Evolutionary conservation across 257 asterid genomes (phyloP).

Genomic region (Dorcoceras hygrometricum): DNA sequence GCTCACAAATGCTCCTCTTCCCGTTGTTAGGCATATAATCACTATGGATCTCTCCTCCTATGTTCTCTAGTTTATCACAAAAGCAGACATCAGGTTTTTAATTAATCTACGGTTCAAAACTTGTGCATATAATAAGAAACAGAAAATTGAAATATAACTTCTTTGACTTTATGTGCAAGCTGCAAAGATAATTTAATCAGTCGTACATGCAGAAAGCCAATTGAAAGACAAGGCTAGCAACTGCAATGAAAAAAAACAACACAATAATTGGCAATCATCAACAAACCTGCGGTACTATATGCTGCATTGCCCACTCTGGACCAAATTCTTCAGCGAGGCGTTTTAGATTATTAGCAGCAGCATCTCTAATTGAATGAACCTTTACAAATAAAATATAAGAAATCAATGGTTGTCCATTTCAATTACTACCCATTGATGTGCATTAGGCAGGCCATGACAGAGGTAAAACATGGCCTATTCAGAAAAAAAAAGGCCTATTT

Average conservation of each 20-base stretch:
- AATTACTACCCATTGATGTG: not conserved
- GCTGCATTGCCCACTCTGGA: constrained; percentile 96
- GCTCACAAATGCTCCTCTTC: not conserved
- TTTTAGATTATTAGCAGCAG: constrained; percentile 75
- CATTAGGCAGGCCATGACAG: constrained; percentile 3
- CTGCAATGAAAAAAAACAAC: not conserved
- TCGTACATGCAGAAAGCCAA: not conserved
- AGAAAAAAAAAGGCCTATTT: no score
- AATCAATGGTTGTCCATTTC: not conserved
- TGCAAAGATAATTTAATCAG: not conserved
- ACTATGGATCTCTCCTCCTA: not conserved
- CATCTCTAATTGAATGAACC: constrained; percentile 85
- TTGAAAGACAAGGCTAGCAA: not conserved
- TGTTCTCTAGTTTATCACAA: not conserved
- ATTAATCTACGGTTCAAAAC: constrained; percentile 3
- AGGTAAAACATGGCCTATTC: not conserved
- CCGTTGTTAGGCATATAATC: not conserved
- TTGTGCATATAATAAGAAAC: not conserved
- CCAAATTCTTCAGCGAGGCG: constrained; percentile 91
- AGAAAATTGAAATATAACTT: not conserved
- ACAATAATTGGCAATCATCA: not conserved
- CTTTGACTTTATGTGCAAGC: not conserved
- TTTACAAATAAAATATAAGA: constrained; percentile 22
- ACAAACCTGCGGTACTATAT: constrained; percentile 71
- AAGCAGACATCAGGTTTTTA: not conserved